Evolutionary conservation across 805 yeast genomes (phyloP).

Genomic region (Nakazawaea wickerhamii): DNA sequence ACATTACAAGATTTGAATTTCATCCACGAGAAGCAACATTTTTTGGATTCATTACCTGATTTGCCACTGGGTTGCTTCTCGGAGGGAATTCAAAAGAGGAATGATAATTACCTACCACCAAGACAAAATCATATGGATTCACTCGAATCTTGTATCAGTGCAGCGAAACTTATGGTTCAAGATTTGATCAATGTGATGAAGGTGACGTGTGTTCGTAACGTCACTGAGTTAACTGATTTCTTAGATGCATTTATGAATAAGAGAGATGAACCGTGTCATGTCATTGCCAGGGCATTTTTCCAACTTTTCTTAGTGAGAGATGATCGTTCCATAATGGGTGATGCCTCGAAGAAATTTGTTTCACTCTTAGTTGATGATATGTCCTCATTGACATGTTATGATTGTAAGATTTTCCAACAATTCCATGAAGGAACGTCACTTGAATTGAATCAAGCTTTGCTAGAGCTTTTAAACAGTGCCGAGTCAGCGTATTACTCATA

Average conservation of each 20-base stretch:
- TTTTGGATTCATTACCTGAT: conserved; percentile 19
- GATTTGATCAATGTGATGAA: conserved; percentile 34
- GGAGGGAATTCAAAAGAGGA: conserved; percentile 40
- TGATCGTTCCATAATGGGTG: conserved; percentile 54
- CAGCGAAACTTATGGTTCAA: conserved; percentile 24
- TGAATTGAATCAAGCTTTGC: conserved; percentile 19
- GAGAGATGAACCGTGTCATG: conserved; percentile 27
- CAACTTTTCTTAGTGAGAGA: conserved; percentile 60
- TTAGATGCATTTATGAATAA: conserved; percentile 21
- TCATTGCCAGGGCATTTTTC: conserved; percentile 56
- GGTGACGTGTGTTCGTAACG: conserved; percentile 24
- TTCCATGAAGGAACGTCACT: conserved; percentile 7
- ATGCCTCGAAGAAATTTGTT: conserved; percentile 27
- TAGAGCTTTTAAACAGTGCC: conserved; percentile 37
- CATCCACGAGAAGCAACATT: conserved; percentile 14
- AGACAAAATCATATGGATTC: conserved; percentile 24
- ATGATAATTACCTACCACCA: conserved; percentile 45
- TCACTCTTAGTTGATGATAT: conserved; percentile 37
- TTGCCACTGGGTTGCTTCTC: conserved; percentile 36
- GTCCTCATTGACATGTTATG: conserved; percentile 36
- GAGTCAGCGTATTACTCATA: conserved; percentile 40
- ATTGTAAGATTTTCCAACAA: conserved; percentile 25
- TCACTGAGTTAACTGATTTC: conserved; percentile 23
- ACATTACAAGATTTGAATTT: conserved; percentile 17
- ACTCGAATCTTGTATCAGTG: conserved; percentile 16